A percentile compares a stretch with the other conserved stretches of the same genome.
Evolutionary conservation across 2,329 filamentous ascomycete species (phyloP).

Genomic region (Monosporascus ibericus): DNA sequence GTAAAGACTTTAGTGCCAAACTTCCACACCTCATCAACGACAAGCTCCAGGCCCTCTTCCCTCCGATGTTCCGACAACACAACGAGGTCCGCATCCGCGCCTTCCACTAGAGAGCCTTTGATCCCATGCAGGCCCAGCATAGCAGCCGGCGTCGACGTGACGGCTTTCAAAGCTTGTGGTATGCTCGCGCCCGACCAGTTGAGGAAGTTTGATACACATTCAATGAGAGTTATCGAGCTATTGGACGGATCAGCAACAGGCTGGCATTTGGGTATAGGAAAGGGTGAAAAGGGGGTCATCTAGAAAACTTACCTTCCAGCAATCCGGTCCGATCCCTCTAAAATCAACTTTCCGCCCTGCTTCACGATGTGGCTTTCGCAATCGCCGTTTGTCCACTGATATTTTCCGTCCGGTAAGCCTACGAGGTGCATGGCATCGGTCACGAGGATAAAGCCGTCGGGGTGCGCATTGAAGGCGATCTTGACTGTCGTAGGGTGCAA

Average conservation of each 20-base stretch:
- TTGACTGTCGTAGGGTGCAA: slow-evolving; percentile 83
- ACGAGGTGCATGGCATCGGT: slow-evolving; percentile 89
- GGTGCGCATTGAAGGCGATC: slow-evolving; percentile 83
- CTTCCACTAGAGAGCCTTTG: slow-evolving; percentile 61
- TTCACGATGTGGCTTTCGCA: slow-evolving; percentile 57
- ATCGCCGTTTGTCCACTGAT: slow-evolving; percentile 76
- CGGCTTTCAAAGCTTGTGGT: slow-evolving; percentile 62
- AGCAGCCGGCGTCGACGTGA: slow-evolving; percentile 69
- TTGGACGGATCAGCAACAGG: slow-evolving; percentile 8
- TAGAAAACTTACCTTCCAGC: slow-evolving; percentile 58
- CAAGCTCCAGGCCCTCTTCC: slow-evolving; percentile 43
- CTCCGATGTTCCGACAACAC: slow-evolving; percentile 53
- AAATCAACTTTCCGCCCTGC: slow-evolving; percentile 62
- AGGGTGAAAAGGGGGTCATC: neutral
- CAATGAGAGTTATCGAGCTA: slow-evolving; percentile 66
- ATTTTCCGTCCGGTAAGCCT: slow-evolving; percentile 76
- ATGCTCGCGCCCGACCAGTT: slow-evolving; percentile 65
- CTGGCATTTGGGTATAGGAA: neutral
- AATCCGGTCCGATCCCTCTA: slow-evolving; percentile 74
- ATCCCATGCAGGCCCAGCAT: slow-evolving; percentile 64
- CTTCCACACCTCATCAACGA: slow-evolving; percentile 75
- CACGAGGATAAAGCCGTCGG: slow-evolving; percentile 78
- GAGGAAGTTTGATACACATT: slow-evolving; percentile 78
- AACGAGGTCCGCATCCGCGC: slow-evolving; percentile 63
- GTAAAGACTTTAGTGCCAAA: slow-evolving; percentile 54